These are phyloP conservation scores for Carex sylvatica DNA, from an alignment of 202 grass and related monocot species.

Conservation along the genomic window DNA sequence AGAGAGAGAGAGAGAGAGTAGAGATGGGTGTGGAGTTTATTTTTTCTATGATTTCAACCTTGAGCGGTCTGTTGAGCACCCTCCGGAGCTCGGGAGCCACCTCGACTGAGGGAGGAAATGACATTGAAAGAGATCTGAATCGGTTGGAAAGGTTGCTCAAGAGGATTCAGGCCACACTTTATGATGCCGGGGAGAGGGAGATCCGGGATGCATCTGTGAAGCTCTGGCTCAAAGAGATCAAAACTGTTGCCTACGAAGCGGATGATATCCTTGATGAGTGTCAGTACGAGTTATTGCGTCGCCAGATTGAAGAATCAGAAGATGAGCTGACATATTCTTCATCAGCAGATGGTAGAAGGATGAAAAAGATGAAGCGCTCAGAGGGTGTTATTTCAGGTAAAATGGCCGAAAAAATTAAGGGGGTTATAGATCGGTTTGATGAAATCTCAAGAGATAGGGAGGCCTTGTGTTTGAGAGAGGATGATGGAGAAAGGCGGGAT, in stretches of 20 bases:
- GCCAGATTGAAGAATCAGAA: background rate
- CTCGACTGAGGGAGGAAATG: background rate
- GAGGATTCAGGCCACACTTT: conserved; percentile 25
- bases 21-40: conserved; percentile 8
- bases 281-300: background rate
- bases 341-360: background rate
- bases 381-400: conserved; percentile 3
- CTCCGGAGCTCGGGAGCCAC: background rate
- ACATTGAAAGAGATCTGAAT: background rate
- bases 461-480: background rate
- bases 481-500: conserved; percentile 13
- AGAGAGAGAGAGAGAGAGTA: background rate
- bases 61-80: background rate
- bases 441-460: conserved; percentile 29
- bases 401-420: conserved; percentile 23
- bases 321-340: too few species aligned
- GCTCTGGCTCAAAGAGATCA: conserved; percentile 36
- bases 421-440: conserved; percentile 23
- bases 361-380: background rate
- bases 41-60: conserved; percentile 27
- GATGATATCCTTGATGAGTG: conserved; percentile 38
- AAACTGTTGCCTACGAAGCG: conserved; percentile 17
- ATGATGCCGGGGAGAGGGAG: conserved; percentile 26
- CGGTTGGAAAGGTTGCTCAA: conserved; percentile 27
- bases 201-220: conserved; percentile 15